These are phyloP conservation scores for Babesia bigemina DNA, from an alignment of 169 alveolate genomes.

Conservation along the genomic window DNA sequence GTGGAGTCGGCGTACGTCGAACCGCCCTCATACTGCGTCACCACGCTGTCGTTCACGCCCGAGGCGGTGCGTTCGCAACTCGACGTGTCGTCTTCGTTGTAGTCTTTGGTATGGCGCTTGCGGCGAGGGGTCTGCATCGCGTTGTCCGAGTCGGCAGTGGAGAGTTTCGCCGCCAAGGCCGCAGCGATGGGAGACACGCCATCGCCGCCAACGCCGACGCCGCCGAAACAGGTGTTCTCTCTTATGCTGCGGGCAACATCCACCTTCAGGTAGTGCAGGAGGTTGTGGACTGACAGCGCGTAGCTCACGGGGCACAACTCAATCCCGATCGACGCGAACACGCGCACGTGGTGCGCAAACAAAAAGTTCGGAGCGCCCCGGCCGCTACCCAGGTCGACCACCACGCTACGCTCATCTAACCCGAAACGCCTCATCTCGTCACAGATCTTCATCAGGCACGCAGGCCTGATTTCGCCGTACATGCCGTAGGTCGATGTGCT, in stretches of 20 bases:
- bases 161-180: not conserved
- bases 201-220: too few relatives aligned
- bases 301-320: conserved; percentile 67
- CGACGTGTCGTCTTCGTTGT: not conserved
- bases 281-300: conserved; percentile 34
- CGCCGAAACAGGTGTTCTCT: conserved; percentile 44
- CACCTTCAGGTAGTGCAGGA: conserved; percentile 27
- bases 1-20: conserved; percentile 14
- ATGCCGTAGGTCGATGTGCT: conserved; percentile 85
- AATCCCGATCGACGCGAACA: conserved; percentile 74
- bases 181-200: not conserved
- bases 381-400: conserved; percentile 84
- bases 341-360: conserved; percentile 57
- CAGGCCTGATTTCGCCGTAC: conserved; percentile 84
- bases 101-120: not conserved
- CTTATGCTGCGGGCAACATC: conserved; percentile 5
- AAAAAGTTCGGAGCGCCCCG: conserved; percentile 83
- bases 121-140: conserved; percentile 1
- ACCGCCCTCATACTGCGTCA: conserved; percentile 14
- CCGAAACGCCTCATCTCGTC: conserved; percentile 76
- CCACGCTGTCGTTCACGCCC: conserved; percentile 5
- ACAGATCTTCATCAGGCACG: conserved; percentile 72
- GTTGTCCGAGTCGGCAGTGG: not conserved
- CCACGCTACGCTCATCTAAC: conserved; percentile 75
- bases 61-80: not conserved